Evolutionary conservation across 495 filamentous ascomycete genomes (phyloP), one percentile per base, ranked within the genome.

Genomic region (Sordaria brevicollis): DNA sequence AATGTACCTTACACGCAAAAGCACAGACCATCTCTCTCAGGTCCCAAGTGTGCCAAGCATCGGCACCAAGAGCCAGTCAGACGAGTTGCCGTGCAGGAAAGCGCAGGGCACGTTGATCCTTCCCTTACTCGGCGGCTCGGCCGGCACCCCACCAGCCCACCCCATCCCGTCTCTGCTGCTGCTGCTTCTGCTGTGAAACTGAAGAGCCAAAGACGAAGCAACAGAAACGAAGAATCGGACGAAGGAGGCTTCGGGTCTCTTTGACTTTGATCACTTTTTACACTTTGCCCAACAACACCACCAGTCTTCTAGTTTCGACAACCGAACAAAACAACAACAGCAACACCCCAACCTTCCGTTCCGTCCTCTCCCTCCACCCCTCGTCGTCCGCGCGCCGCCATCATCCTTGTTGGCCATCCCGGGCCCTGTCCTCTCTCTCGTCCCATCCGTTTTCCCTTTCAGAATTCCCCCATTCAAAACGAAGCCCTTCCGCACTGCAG

Each of bases 21-120:
- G 49, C 49, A 62, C 49, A 62, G 49, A 62, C 49, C 49, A 62
- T 31, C 11, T 21, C n/a, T 21, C 21, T 29, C 43, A 57, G 21
- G 43, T 29, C 43, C 21, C 43, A 54, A 54, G 43, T n/a, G 43
- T n/a, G 43, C 43, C 19, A 49, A 49, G 41, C 41, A 54, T 43
- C 39, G 21, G 39, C 41, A 49, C 41, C 49, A 57, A 15, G 21
- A 57, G 29, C 11, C 49, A 57, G 15, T 25, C 35, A 68, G 69
- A 62, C 65, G 65, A 68, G 69, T 67, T 36, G 70, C 68, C 70
- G 71, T 71, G 71, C 69, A 73, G 67, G 65, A 66, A 66, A 62
- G 31, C 49, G 67, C 67, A 68, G 66, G 66, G 67, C 67, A 71
- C 65, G 76, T 69, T 65, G 76, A 78, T 78, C 76, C 68, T 69